Evolutionary conservation across 2,329 filamentous ascomycete genomes (phyloP).

Genomic region (Nigrospora oryzae): DNA sequence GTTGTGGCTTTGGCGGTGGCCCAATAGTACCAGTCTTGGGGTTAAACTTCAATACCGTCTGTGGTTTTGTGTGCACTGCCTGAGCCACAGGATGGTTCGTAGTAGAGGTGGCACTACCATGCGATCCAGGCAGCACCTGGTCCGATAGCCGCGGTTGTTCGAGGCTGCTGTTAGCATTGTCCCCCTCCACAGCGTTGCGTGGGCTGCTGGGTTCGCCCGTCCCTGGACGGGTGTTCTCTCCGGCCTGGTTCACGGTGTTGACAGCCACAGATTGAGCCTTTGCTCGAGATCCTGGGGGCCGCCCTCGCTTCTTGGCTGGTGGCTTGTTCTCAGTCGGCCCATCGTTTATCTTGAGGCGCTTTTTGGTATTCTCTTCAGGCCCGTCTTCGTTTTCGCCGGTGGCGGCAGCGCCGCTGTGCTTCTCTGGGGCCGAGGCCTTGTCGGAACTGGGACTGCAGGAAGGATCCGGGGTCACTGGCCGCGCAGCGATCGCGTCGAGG

Average conservation of each 20-base stretch:
- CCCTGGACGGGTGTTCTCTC: not conserved
- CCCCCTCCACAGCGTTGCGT: too few species aligned
- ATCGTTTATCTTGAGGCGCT: constrained; percentile 32
- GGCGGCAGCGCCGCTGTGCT: not conserved
- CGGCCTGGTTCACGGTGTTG: constrained; percentile 10
- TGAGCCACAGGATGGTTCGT: not conserved
- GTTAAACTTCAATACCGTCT: constrained; percentile 48
- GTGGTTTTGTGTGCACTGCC: constrained; percentile 22
- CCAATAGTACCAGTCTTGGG: constrained; percentile 54
- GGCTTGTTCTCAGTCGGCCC: constrained; percentile 8
- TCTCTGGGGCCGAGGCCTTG: not conserved
- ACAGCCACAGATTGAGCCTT: constrained; percentile 9
- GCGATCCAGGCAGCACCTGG: too few species aligned
- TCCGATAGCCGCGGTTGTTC: too few species aligned
- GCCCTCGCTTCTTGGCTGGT: not conserved
- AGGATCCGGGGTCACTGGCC: constrained; percentile 20
- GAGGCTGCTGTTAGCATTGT: too few species aligned
- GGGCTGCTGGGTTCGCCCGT: too few species aligned
- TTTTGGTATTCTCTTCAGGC: constrained; percentile 23
- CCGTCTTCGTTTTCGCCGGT: constrained; percentile 16
- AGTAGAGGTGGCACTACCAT: too few species aligned
- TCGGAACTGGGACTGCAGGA: constrained; percentile 20
- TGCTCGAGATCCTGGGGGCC: not conserved
- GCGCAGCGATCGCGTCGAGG: constrained; percentile 4
- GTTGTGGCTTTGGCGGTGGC: constrained; percentile 49